phyloP scores from a whole-genome alignment of 176 grass and related monocot species.

The Rhynchospora pubera region DNA sequence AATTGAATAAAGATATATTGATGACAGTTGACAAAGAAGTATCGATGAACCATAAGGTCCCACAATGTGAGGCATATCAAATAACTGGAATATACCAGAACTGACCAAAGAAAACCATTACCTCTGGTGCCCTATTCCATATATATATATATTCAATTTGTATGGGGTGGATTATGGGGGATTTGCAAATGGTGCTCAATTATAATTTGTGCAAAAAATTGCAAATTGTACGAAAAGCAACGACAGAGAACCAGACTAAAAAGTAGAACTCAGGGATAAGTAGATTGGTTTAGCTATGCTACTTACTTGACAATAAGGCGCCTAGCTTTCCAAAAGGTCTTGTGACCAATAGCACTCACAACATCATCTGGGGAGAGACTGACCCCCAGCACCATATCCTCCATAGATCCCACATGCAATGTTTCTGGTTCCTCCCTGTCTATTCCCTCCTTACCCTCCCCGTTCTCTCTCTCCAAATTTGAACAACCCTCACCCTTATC shows the following conservation, averaged over 20 bases:
- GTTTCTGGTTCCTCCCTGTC: background rate
- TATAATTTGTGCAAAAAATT: background rate
- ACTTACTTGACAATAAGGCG: conserved; percentile 76
- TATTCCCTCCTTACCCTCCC: background rate
- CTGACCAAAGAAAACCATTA: conserved; percentile 11
- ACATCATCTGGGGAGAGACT: conserved; percentile 66
- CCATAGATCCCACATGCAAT: background rate
- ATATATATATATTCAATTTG: background rate
- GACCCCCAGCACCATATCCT: conserved; percentile 34
- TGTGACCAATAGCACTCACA: conserved; percentile 59
- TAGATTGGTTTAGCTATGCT: background rate
- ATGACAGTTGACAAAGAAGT: background rate
- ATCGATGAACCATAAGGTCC: background rate
- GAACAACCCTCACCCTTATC: background rate
- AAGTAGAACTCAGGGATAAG: background rate
- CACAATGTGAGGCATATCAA: background rate
- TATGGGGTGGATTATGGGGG: no score
- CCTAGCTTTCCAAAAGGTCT: conserved; percentile 90
- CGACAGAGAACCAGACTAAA: background rate
- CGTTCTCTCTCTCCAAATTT: conserved; percentile 19
- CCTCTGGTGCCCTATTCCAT: background rate
- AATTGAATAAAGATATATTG: background rate
- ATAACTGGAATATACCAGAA: background rate
- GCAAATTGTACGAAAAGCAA: background rate
- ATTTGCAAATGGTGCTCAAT: background rate